Evolutionary conservation across 257 asterid genomes (phyloP), one percentile per base, ranked within the genome.

Genomic region (Ophiorrhiza pumila): DNA sequence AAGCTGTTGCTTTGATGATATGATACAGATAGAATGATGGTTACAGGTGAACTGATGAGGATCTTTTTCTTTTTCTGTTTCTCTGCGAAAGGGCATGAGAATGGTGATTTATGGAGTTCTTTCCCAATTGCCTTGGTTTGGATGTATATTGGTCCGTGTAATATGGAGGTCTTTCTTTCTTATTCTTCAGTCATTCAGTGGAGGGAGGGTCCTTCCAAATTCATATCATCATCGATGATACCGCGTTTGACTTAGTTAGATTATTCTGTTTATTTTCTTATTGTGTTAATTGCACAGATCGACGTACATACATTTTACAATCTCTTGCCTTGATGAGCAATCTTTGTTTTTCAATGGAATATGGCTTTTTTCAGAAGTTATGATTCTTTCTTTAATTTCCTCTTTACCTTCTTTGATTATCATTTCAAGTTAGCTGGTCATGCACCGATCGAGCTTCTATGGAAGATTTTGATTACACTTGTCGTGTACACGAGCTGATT

Each of bases 141-240:
- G n/a, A n/a, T 77, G 50, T 43, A 74, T 47, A 81, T 68, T 74
- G 76, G 72, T 77, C 20, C 84, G 69, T 72, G 80, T 74, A 75
- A 29, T 58, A 74, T 74, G 59, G 57, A 49, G 41, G 52, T 12
- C 8, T 45, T 32, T 55, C 52, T 12, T 15, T 31, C 32, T 4
- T 2, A 6, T 22, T 20, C 13, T 67, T 32, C 45, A 32, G 43
- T 53, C 61, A 41, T 60, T 62, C 56, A 76, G 77, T 80, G 80
- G 59, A 41, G 62, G 84, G n/a, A n/a, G n/a, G 73, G 76, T 74
- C 73, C 76, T 56, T 35, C 20, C 65, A 67, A 35, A 14, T 25
- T 69, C 50, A 74, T n/a, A n/a, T n/a, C 72, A 42, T 74, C 69
- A 34, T 74, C 77, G 65, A 72, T 79, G 50, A 76, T 72, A 72